These are phyloP conservation scores for Carnegiea gigantea DNA, from an alignment of 179 eudicot genomes.

Conservation along the genomic window DNA sequence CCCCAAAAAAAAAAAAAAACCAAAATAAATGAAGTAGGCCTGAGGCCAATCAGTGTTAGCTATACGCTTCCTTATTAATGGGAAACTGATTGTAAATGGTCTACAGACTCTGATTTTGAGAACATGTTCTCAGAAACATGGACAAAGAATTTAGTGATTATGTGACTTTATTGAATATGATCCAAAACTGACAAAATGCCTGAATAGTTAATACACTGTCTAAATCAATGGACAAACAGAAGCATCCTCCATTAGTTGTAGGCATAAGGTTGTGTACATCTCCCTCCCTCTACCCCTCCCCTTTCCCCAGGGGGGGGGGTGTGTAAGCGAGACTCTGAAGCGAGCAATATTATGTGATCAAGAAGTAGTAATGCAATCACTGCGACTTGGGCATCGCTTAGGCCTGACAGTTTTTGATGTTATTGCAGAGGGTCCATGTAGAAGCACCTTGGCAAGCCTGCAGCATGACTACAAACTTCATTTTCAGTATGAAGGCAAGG, in stretches of 20 bases:
- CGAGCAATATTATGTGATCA: too few species aligned
- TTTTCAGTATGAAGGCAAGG: constrained; percentile 87
- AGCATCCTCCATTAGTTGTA: neutral
- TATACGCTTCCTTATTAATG: too few species aligned
- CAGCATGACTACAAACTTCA: constrained; percentile 78
- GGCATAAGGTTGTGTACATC: neutral
- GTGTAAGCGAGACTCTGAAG: too few species aligned
- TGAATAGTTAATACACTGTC: too few species aligned
- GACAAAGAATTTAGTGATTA: neutral
- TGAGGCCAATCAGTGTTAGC: neutral
- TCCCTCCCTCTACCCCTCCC: neutral
- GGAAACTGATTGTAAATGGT: neutral
- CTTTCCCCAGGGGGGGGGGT: too few species aligned
- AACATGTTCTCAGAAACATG: neutral
- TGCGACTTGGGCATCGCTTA: neutral
- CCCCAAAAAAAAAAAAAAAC: too few species aligned
- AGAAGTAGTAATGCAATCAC: too few species aligned
- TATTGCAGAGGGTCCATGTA: constrained; percentile 88
- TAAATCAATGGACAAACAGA: neutral
- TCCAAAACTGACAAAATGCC: neutral
- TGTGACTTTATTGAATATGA: neutral
- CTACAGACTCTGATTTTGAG: neutral
- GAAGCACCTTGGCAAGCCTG: constrained; percentile 79
- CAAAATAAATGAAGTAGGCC: neutral
- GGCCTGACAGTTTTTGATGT: neutral